Evolutionary conservation across 768 basidiomycete genomes (phyloP), one percentile per base, ranked within the genome.

Genomic region (Termitomyces sp.): DNA sequence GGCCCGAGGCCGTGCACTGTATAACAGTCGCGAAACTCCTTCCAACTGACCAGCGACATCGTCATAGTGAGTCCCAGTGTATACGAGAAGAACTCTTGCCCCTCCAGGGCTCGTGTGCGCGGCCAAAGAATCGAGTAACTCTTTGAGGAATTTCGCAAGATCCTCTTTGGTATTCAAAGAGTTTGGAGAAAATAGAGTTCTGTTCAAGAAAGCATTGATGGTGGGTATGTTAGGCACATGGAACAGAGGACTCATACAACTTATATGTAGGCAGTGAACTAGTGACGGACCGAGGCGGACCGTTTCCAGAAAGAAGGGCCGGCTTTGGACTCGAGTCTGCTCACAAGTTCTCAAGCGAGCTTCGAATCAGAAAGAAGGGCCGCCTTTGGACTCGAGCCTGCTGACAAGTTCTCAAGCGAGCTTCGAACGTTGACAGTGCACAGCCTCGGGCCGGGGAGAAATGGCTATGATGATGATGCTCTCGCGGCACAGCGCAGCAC

Each of bases 91-190:
- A 62, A 91, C 81, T 44, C 88, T 81, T 13, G 90, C 84, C 15
- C 90, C 89, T 57, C 89, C 88, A 0, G 86, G 83, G 13, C 89
- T 90, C 0, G 90, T 92, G 67, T 89, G 87, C 1, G 81, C 69
- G 0, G 79, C 86, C 20, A 91, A 79, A 1, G 89, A 85, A 68
- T 90, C 84, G 35, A 92, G 83, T 20, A 91, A 76, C 61, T 74
- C 79, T 51, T 75, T 74, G 35, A 89, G 79, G 63, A 86, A 90
- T 38, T 68, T 65, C 3, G 79, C 74, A 11, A 91, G 79, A 65
- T 91, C 88, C 2, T 77, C 77, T 63, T 81, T 83, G 7, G 88
- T 88, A 66, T 79, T 66, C 61, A 90, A 76, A 4, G 86, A 85
- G 72, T 90, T 92, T 35, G 78, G 74, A 8, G 76, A 73, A 71